phyloP scores from a whole-genome alignment of 768 basidiomycete genomes.

The Lactarius indigo region DNA sequence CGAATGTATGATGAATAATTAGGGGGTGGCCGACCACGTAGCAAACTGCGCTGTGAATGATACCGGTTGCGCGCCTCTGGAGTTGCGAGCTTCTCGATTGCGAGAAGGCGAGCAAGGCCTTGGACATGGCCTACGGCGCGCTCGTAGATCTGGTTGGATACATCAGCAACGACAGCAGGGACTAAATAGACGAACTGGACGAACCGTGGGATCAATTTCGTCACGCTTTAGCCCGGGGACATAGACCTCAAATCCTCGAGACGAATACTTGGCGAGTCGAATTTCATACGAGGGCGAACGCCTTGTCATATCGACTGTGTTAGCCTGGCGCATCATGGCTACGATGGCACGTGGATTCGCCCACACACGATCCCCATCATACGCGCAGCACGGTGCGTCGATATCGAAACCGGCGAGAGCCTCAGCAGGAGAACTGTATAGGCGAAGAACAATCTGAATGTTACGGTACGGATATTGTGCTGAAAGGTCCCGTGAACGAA shows the following conservation, averaged over 20 bases:
- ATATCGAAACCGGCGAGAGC: constrained; percentile 66
- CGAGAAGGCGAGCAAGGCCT: constrained; percentile 59
- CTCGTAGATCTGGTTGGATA: constrained; percentile 48
- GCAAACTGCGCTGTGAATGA: constrained; percentile 42
- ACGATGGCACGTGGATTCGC: constrained; percentile 58
- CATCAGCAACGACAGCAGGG: not conserved
- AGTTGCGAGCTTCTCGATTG: constrained; percentile 52
- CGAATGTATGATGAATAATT: constrained; percentile 10
- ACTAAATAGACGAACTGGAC: constrained; percentile 12
- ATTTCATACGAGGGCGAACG: constrained; percentile 65
- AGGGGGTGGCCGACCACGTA: constrained; percentile 47
- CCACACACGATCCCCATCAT: constrained; percentile 51
- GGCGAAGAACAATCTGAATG: constrained; percentile 65
- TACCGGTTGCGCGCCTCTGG: constrained; percentile 44
- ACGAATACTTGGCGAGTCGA: constrained; percentile 55
- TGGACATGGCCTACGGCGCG: constrained; percentile 53
- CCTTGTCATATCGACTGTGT: constrained; percentile 57
- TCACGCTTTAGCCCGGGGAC: constrained; percentile 48
- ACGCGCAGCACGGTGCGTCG: constrained; percentile 60
- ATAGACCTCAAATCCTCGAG: constrained; percentile 53
- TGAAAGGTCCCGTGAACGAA: constrained; percentile 26
- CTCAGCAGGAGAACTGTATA: constrained; percentile 62
- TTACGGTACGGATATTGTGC: constrained; percentile 65
- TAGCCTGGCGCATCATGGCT: constrained; percentile 65
- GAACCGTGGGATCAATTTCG: constrained; percentile 57